Evolutionary conservation across 1,139 yeast species (phyloP).

Genomic region (Diutina siamensis): DNA sequence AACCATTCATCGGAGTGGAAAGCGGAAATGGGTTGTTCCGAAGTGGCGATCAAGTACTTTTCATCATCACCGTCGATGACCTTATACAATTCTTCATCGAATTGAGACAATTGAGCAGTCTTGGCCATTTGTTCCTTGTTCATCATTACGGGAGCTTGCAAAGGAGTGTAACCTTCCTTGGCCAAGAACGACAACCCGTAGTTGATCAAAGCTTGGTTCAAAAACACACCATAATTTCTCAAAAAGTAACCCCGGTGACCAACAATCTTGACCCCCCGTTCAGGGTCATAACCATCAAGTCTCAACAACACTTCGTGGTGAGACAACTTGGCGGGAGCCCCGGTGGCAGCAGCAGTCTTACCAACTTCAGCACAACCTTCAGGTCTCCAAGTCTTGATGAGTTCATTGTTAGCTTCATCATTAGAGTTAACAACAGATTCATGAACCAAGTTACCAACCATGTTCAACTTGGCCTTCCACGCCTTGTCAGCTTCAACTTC

Average conservation of each 20-base stretch:
- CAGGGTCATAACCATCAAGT: constrained; percentile 96
- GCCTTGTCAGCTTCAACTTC: constrained; percentile 75
- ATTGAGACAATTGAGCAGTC: constrained; percentile 96
- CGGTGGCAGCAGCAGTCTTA: constrained; percentile 60
- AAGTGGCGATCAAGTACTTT: constrained; percentile 94
- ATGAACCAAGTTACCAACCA: constrained; percentile 89
- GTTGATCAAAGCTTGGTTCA: constrained; percentile 95
- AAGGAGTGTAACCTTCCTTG: constrained; percentile 70
- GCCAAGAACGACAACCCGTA: constrained; percentile 84
- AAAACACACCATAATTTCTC: constrained; percentile 89
- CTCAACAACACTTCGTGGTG: constrained; percentile 93
- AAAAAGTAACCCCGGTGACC: constrained; percentile 99
- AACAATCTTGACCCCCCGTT: constrained; percentile 93
- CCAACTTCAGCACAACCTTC: constrained; percentile 42
- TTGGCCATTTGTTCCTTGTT: constrained; percentile 99
- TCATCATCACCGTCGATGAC: constrained; percentile 96
- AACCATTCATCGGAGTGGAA: constrained; percentile 98
- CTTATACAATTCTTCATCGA: constrained; percentile 95
- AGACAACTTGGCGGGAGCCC: constrained; percentile 68
- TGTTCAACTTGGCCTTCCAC: constrained; percentile 71
- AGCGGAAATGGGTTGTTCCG: constrained; percentile 98
- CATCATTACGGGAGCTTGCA: constrained; percentile 99
- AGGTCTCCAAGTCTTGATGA: constrained; percentile 84
- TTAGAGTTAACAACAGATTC: constrained; percentile 77
- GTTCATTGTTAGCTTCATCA: constrained; percentile 84